A percentile compares a stretch with the other conserved stretches of the same genome.
phyloP scores from a whole-genome alignment of 1,284 basidiomycete genomes.

The Ganoderma sinense region DNA sequence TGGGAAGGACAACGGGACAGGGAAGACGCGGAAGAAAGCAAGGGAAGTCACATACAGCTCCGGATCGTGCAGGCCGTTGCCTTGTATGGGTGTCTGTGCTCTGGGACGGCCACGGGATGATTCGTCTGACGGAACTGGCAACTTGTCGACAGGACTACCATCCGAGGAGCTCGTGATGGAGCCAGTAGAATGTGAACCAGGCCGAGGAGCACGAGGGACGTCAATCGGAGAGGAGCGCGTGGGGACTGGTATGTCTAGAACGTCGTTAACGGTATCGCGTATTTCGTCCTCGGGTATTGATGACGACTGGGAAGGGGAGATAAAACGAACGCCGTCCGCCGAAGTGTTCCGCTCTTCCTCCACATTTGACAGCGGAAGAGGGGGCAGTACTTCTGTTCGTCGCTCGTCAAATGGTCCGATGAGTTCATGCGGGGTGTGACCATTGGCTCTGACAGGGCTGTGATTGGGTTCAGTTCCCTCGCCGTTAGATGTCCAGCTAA shows the following conservation, averaged over 20 bases:
- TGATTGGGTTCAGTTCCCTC: slow-evolving; percentile 44
- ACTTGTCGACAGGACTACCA: slow-evolving; percentile 53
- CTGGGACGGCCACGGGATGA: slow-evolving; percentile 58
- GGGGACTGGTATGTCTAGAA: slow-evolving; percentile 46
- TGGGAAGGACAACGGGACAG: background rate
- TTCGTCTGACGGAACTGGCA: slow-evolving; percentile 45
- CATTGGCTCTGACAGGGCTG: slow-evolving; percentile 23
- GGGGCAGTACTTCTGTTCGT: slow-evolving; percentile 30
- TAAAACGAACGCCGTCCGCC: slow-evolving; percentile 33
- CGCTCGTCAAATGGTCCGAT: slow-evolving; percentile 43
- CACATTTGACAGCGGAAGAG: slow-evolving; percentile 26
- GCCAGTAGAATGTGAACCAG: slow-evolving; percentile 43
- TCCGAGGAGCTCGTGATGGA: slow-evolving; percentile 57
- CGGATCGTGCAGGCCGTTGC: slow-evolving; percentile 50
- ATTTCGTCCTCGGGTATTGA: slow-evolving; percentile 37
- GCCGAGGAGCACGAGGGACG: slow-evolving; percentile 39
- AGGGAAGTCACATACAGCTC: slow-evolving; percentile 49
- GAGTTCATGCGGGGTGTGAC: slow-evolving; percentile 31
- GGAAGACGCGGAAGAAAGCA: slow-evolving; percentile 1
- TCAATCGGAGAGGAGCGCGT: slow-evolving; percentile 38
- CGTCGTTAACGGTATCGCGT: slow-evolving; percentile 32
- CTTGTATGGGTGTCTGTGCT: slow-evolving; percentile 63
- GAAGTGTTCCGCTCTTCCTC: slow-evolving; percentile 25
- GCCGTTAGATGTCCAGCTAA: slow-evolving; percentile 58
- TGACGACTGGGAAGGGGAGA: slow-evolving; percentile 24